Evolutionary conservation across 2,329 filamentous ascomycete species (phyloP).

Genomic region (Neofusicoccum umdonicola): DNA sequence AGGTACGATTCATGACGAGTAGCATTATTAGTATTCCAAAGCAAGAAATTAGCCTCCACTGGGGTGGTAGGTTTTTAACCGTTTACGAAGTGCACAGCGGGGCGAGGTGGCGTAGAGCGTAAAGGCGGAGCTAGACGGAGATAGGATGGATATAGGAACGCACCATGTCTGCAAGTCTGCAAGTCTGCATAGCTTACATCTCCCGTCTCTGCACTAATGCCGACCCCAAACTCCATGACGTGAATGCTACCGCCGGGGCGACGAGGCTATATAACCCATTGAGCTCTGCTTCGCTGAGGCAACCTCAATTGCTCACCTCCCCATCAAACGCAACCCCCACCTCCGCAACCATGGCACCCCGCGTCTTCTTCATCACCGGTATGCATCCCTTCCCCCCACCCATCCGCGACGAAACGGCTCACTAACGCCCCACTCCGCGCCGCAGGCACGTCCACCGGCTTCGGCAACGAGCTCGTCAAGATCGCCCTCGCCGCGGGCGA

Average conservation of each 20-base stretch:
- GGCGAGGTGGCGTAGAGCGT: neutral
- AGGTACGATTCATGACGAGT: neutral
- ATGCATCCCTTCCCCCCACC: neutral
- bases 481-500: constrained; percentile 31
- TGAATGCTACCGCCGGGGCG: neutral
- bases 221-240: neutral
- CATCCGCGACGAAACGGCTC: neutral
- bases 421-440: neutral
- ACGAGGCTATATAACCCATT: neutral
- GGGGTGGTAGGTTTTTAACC: too few relatives aligned
- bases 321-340: neutral
- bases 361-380: constrained; percentile 43
- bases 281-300: neutral
- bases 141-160: neutral
- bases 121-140: neutral
- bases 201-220: neutral
- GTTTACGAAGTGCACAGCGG: neutral
- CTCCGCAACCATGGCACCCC: constrained; percentile 35
- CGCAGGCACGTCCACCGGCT: constrained; percentile 45
- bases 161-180: too few relatives aligned
- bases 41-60: neutral
- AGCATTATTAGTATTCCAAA: neutral
- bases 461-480: constrained; percentile 46
- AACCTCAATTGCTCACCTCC: neutral
- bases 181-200: neutral